A percentile compares a stretch with the other conserved stretches of the same genome.
Evolutionary conservation across 2,329 filamentous ascomycete species (phyloP).

Genomic region (Sporothrix schenckii): DNA sequence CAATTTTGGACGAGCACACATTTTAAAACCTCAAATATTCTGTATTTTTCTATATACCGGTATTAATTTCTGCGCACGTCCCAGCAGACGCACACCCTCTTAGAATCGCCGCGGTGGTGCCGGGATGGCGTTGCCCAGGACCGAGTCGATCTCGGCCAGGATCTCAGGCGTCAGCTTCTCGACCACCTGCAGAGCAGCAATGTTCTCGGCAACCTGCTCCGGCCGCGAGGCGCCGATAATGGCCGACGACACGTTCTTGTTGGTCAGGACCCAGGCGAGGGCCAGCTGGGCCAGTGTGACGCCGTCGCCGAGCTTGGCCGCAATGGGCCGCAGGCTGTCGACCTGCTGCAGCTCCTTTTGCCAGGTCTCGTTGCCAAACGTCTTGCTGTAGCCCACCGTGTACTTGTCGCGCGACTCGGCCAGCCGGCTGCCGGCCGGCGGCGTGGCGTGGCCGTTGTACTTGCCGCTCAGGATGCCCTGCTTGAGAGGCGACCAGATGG

Average conservation of each 20-base stretch:
- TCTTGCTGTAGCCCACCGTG: slow-evolving; percentile 48
- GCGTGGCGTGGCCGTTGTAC: slow-evolving; percentile 56
- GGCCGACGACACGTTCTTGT: slow-evolving; percentile 56
- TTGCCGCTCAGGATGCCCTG: slow-evolving; percentile 64
- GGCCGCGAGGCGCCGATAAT: slow-evolving; percentile 57
- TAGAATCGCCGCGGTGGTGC: slow-evolving; percentile 28
- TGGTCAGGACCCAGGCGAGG: slow-evolving; percentile 58
- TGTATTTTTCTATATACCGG: background rate
- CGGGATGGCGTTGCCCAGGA: slow-evolving; percentile 38
- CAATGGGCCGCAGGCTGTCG: slow-evolving; percentile 46
- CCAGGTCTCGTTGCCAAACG: slow-evolving; percentile 57
- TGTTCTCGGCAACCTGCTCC: slow-evolving; percentile 57
- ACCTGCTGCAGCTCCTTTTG: slow-evolving; percentile 27
- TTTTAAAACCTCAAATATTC: background rate
- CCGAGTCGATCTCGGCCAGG: slow-evolving; percentile 55
- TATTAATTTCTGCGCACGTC: background rate
- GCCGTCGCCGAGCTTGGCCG: slow-evolving; percentile 60
- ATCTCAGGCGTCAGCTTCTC: slow-evolving; percentile 55
- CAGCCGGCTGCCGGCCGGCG: slow-evolving; percentile 56
- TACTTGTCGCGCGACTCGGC: slow-evolving; percentile 60
- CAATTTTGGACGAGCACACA: background rate
- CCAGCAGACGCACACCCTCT: background rate
- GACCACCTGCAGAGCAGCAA: slow-evolving; percentile 51
- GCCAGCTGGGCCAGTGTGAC: slow-evolving; percentile 56
- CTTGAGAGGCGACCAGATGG: slow-evolving; percentile 57